Evolutionary conservation across 257 asterid genomes (phyloP).

Genomic region (Buddleja alternifolia): DNA sequence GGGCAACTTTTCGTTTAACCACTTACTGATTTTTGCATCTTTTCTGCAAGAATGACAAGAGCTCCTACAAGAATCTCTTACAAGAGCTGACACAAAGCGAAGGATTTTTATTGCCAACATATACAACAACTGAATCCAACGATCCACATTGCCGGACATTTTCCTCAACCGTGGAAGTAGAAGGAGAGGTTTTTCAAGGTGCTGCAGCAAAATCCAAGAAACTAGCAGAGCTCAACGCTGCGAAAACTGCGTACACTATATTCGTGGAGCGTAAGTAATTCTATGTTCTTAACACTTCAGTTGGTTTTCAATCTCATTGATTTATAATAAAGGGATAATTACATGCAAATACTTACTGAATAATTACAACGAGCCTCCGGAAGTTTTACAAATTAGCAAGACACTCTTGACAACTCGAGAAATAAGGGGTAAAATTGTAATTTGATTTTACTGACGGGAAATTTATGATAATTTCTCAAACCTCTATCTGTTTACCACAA

Average conservation of each 20-base stretch:
- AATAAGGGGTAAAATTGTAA: too few relatives aligned
- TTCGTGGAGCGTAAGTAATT: constrained; percentile 39
- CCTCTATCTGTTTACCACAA: too few relatives aligned
- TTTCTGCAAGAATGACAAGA: constrained; percentile 31
- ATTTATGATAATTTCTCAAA: too few relatives aligned
- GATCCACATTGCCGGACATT: constrained; percentile 31
- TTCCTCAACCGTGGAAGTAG: constrained; percentile 46
- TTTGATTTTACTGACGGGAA: too few relatives aligned
- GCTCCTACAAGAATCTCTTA: constrained; percentile 47
- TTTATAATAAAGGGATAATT: too few relatives aligned
- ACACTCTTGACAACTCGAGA: too few relatives aligned
- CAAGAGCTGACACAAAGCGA: constrained; percentile 36
- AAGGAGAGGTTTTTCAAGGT: constrained; percentile 46
- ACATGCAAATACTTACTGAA: too few relatives aligned
- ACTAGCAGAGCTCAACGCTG: constrained; percentile 55
- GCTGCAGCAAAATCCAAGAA: constrained; percentile 43
- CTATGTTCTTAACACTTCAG: background rate
- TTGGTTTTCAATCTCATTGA: background rate
- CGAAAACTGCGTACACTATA: constrained; percentile 51
- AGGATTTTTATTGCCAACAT: constrained; percentile 39
- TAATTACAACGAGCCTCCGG: too few relatives aligned
- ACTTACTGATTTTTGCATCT: constrained; percentile 10
- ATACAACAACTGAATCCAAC: constrained; percentile 33
- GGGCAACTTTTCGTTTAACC: too few relatives aligned
- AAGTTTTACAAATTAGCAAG: too few relatives aligned